A percentile compares a stretch with the other conserved stretches of the same genome.
Evolutionary conservation across 2,329 filamentous ascomycete genomes (phyloP).

Genomic region (Lachnellula arida): DNA sequence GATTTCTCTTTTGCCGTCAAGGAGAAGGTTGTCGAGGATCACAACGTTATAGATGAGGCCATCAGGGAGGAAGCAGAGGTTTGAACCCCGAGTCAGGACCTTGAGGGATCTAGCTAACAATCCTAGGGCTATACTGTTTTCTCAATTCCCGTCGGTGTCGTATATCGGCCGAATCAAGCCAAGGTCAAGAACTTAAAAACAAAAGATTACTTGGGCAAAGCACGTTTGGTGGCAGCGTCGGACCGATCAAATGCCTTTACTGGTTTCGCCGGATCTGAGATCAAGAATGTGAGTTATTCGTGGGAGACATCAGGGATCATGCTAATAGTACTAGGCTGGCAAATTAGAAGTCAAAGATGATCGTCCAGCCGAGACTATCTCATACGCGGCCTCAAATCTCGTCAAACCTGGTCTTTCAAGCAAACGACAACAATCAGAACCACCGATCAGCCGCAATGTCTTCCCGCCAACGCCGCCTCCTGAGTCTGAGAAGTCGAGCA

Average conservation of each 20-base stretch:
- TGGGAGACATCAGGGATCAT: constrained; percentile 6
- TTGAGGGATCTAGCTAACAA: constrained; percentile 15
- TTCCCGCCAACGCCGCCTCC: constrained; percentile 99
- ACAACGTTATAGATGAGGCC: constrained; percentile 97
- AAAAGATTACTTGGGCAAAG: constrained; percentile 96
- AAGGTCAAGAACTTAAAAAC: constrained; percentile 98
- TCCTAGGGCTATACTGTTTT: constrained; percentile 92
- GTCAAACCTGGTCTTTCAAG: constrained; percentile 81
- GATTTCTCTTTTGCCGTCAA: constrained; percentile 88
- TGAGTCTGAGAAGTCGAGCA: constrained; percentile 64
- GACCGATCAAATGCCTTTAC: constrained; percentile 77
- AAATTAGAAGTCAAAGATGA: constrained; percentile 65
- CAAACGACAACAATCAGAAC: constrained; percentile 80
- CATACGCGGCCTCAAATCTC: constrained; percentile 87
- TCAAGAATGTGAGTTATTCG: constrained; percentile 58
- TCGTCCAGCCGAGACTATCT: constrained; percentile 76
- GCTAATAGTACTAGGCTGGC: constrained; percentile 39
- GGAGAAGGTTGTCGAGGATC: constrained; percentile 93
- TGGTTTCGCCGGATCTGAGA: constrained; percentile 73
- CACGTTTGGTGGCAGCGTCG: constrained; percentile 84
- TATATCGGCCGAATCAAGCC: constrained; percentile 93
- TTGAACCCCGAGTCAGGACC: constrained; percentile 25
- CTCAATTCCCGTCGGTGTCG: constrained; percentile 91
- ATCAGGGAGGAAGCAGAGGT: constrained; percentile 91
- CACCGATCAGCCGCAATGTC: constrained; percentile 70